These are phyloP conservation scores for Silene uniflora DNA, from an alignment of 148 eudicot genomes.

Conservation along the genomic window DNA sequence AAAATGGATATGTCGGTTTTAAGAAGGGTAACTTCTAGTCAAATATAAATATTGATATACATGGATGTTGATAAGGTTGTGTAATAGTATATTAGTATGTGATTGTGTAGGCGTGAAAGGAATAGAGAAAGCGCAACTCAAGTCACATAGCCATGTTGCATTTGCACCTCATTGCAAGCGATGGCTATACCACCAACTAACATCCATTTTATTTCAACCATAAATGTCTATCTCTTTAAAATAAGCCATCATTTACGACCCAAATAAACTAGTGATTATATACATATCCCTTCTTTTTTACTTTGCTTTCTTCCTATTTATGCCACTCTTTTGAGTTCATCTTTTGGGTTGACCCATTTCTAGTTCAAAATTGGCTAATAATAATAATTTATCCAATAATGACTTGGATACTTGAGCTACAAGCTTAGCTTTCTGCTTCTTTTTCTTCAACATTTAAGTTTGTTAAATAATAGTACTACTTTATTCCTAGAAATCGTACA, in stretches of 20 bases:
- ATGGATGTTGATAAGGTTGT: too few relatives aligned
- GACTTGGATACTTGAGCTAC: neutral
- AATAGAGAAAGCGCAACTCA: neutral
- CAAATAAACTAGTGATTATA: too few relatives aligned
- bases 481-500: too few relatives aligned
- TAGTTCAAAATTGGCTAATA: neutral
- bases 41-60: too few relatives aligned
- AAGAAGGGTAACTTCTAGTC: too few relatives aligned
- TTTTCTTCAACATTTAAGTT: neutral
- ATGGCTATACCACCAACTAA: neutral
- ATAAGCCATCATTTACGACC: neutral
- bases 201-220: neutral
- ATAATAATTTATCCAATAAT: neutral
- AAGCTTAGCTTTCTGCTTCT: neutral
- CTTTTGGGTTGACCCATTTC: neutral
- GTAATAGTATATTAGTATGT: neutral
- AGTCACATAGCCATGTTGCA: neutral
- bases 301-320: neutral
- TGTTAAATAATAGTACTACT: too few relatives aligned
- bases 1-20: too few relatives aligned
- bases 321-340: neutral
- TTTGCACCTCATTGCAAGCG: neutral
- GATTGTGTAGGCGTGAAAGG: neutral
- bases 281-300: neutral
- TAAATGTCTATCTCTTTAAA: neutral